Conservation (phyloP, 192 early-diverging fungal species). For the Mortierella antarctica region DNA sequence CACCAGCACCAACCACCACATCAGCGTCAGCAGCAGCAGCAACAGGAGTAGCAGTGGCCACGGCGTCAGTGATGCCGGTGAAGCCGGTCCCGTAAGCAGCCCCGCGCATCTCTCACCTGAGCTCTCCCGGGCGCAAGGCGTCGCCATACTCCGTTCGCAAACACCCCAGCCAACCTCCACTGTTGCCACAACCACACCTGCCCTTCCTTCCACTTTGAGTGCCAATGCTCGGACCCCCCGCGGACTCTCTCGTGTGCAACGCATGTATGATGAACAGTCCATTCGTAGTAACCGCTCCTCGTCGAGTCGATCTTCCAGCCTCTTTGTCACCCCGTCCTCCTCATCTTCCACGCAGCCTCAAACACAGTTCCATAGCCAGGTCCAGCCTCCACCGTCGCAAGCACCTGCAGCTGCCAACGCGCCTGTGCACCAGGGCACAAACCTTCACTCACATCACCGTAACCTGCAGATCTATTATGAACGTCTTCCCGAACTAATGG, state of each 20-base stretch:
- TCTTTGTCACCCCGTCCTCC: constrained; percentile 6
- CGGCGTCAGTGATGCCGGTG: neutral
- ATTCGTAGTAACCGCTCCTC: constrained; percentile 17
- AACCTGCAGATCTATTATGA: neutral
- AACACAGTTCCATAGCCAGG: neutral
- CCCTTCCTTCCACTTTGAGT: neutral
- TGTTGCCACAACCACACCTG: neutral
- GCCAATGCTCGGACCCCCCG: constrained; percentile 13
- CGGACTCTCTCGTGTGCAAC: constrained; percentile 18
- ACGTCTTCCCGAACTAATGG: neutral
- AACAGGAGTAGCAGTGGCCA: neutral
- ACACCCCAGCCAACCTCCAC: neutral
- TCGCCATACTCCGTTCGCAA: neutral
- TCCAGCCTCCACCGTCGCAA: neutral
- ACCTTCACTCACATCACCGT: neutral
- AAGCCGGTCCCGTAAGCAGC: neutral
- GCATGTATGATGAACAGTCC: constrained; percentile 28
- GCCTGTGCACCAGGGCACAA: neutral
- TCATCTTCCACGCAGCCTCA: constrained; percentile 12
- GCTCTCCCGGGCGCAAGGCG: too few species aligned
- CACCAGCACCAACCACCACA: neutral
- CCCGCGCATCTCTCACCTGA: too few species aligned
- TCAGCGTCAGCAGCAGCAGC: neutral
- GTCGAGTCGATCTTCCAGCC: constrained; percentile 24
- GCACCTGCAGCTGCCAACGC: neutral